Evolutionary conservation across 1,284 basidiomycete species (phyloP).

Genomic region (Trichosporon inkin): DNA sequence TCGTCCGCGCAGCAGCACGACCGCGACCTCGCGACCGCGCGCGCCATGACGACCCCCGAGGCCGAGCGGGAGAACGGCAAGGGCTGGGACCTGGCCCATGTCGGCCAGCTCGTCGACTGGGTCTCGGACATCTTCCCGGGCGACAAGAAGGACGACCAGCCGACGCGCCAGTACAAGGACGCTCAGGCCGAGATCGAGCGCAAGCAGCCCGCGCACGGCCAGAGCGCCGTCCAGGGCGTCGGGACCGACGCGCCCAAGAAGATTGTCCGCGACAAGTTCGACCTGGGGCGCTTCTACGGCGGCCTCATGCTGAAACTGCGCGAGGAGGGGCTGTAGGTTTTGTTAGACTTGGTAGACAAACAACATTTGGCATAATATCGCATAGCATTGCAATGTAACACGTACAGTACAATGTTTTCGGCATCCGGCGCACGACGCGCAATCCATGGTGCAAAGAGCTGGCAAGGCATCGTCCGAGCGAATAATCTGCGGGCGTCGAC

Average conservation of each 20-base stretch:
- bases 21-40: conserved; percentile 22
- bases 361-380: conserved; percentile 1
- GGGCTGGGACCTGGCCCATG: conserved; percentile 45
- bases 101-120: conserved; percentile 50
- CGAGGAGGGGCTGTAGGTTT: conserved; percentile 45
- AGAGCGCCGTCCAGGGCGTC: no score
- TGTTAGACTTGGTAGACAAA: not conserved
- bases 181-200: conserved; percentile 40
- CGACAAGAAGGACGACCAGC: conserved; percentile 24
- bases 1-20: conserved; percentile 16
- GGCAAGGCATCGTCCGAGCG: no score
- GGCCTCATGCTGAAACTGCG: conserved; percentile 49
- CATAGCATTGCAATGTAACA: conserved; percentile 7
- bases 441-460: no score
- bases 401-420: no score
- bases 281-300: conserved; percentile 50
- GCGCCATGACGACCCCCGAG: conserved; percentile 18
- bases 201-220: conserved; percentile 19
- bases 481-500: no score
- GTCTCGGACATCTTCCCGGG: conserved; percentile 46
- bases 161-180: conserved; percentile 42
- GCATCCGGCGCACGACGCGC: no score
- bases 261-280: conserved; percentile 47
- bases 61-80: not conserved
- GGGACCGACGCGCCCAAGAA: no score